phyloP scores from a whole-genome alignment of 768 basidiomycete species.

The Xerocomellus intermedius region DNA sequence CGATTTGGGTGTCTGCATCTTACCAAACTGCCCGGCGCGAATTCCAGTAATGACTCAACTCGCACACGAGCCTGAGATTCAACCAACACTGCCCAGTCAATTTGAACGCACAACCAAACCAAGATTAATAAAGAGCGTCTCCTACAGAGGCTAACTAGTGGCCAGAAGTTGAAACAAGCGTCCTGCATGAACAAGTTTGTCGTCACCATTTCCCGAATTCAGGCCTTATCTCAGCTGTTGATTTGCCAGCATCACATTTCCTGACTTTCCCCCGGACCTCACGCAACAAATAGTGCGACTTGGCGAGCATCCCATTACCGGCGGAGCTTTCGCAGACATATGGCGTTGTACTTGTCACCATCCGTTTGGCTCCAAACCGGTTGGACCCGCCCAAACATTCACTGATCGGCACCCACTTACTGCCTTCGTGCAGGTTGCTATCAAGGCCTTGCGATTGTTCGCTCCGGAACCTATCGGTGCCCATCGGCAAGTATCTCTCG shows the following conservation, averaged over 20 bases:
- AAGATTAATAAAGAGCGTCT: no score
- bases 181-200: conserved; percentile 5
- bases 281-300: conserved; percentile 7
- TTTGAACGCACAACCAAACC: no score
- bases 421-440: conserved; percentile 4
- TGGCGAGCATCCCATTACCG: not conserved
- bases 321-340: conserved; percentile 11
- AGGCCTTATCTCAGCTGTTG: not conserved
- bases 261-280: conserved; percentile 14
- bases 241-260: conserved; percentile 8
- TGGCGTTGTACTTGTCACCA: conserved; percentile 5
- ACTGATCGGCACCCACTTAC: not conserved
- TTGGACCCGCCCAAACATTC: not conserved
- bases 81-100: no score
- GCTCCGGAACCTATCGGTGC: not conserved
- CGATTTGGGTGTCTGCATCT: no score
- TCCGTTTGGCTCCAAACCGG: not conserved
- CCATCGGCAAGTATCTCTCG: not conserved
- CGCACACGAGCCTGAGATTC: no score
- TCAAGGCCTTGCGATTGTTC: conserved; percentile 11
- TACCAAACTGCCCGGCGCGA: no score
- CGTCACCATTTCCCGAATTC: not conserved
- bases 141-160: no score
- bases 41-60: no score
- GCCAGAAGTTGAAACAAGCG: not conserved